Base-by-base conservation (phyloP, 805 yeast species). In the Wickerhamiella shivajii region DNA sequence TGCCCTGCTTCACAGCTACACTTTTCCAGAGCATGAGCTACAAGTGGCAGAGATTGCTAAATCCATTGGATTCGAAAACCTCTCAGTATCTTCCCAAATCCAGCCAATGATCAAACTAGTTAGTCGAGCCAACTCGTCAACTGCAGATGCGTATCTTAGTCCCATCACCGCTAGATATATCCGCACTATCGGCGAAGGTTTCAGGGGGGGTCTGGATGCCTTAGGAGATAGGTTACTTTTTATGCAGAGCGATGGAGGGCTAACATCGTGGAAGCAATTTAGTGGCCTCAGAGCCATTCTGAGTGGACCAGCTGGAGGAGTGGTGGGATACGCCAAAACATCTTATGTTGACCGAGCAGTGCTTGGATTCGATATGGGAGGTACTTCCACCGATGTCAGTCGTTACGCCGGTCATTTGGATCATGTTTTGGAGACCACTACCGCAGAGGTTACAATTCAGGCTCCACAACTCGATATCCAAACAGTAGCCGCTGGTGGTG, bases 221-320 rank as follows among this genome's bases (percentile, higher is more conserved):
- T 44, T 53, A 6, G 57, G 56, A 1, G 40, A 45, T 27, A 52
- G 38, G 45, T 56, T 38, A 39, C 41, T 50, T 36, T 87, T 87
- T 55, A 87, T 87, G 97, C 94, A 87, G 56, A 79, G 93, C 9
- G 94, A 87, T 53, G 97, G 97, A 38, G 97, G 97, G 2, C 65
- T 87, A 39, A 84, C 85, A 15, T 83, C 83, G 36, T 84, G 90
- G 47, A 62, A 71, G 15, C 66, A 70, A 31, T 87, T 87, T 52
- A 76, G 94, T 0, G 97, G 97, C 2, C 60, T 87, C 23, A 67
- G 73, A 44, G 93, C 97, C 3, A 78, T 87, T 31, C 57, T 87
- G 22, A 81, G 95, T 1, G 97, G 97, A 2, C 97, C 97, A 3
- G 97, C 97, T 7, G 97, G 97, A 24, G 97, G 97, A 31, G 93